Base-by-base conservation (phyloP, 345 rosid genomes). In the Alliaria petiolata region DNA sequence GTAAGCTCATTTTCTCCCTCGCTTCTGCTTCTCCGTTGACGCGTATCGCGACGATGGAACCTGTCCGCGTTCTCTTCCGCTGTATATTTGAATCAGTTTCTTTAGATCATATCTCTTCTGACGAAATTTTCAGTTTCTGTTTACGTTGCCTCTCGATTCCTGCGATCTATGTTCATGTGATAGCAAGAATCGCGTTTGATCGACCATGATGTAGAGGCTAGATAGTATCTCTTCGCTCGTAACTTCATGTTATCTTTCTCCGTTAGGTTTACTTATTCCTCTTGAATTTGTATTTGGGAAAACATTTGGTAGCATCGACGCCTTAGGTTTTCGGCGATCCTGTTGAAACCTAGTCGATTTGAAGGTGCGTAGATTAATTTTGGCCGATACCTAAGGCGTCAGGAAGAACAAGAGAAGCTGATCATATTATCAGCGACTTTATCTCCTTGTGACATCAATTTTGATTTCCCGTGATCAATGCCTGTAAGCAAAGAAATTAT, bases 1-100 rank as follows among this genome's bases (percentile, higher is more conserved):
- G 82, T 81, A 62, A 75, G 62, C 60, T 67, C 64, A 0, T 8
- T 43, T 52, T 73, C 56, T 59, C 38, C 59, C n/a, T 60, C 54
- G 38, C 8, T 28, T 66, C 31, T 34, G 8, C 55, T 19, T 57
- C 74, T 15, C 36, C 53, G 42, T 60, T 19, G 67, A 34, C 70
- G 2, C 26, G 65, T n/a, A 67, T 67, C 64, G 42, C 26, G 4
- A 56, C 33, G 33, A 34, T 14, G 43, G 14, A n/a, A n/a, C n/a
- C n/a, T n/a, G 14, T 10, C 34, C 46, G 9, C 22, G 8, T 38
- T 38, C 15, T 3, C 1, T 28, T n/a, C n/a, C n/a, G 36, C 11
- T 33, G n/a, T 22, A 62, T 20, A 4, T 20, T 6, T 0, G 69
- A 61, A 44, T 64, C 76, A 55, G 65, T 38, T 58, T 47, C 7